Conservation (phyloP, 2,329 filamentous ascomycete genomes). For the Neofusicoccum kwambonambiense region DNA sequence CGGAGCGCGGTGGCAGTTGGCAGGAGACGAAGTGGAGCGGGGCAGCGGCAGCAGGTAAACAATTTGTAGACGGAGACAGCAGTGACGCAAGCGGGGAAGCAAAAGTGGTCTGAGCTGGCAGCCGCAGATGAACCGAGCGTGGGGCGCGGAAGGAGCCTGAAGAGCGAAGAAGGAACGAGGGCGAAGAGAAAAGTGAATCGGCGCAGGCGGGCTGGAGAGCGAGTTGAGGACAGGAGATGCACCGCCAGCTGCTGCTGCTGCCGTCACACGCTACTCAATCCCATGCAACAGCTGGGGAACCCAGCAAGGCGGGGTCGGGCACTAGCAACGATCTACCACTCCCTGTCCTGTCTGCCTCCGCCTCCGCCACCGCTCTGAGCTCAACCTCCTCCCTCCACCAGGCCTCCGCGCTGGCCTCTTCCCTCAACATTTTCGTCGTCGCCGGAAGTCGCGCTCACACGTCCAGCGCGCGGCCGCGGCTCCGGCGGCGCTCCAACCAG, state of each 20-base stretch:
- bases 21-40: background rate
- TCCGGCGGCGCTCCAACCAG: background rate
- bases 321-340: background rate
- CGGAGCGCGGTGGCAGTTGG: background rate
- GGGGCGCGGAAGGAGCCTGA: slow-evolving; percentile 5
- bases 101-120: slow-evolving; percentile 3
- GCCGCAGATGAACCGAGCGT: slow-evolving; percentile 5
- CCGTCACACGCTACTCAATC: background rate
- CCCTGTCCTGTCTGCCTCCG: background rate
- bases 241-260: background rate
- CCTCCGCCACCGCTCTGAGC: background rate
- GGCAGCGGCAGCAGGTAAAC: slow-evolving; percentile 4
- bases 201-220: background rate
- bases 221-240: background rate
- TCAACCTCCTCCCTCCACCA: background rate
- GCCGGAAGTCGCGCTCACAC: background rate
- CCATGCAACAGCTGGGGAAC: background rate
- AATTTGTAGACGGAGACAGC: background rate
- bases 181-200: background rate
- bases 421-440: slow-evolving; percentile 1
- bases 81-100: slow-evolving; percentile 15
- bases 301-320: slow-evolving; percentile 5
- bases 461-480: background rate
- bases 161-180: slow-evolving; percentile 5
- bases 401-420: background rate